Conservation (phyloP, 129 eudicot genomes). For the sunflower (Helianthus annuus) region DNA sequence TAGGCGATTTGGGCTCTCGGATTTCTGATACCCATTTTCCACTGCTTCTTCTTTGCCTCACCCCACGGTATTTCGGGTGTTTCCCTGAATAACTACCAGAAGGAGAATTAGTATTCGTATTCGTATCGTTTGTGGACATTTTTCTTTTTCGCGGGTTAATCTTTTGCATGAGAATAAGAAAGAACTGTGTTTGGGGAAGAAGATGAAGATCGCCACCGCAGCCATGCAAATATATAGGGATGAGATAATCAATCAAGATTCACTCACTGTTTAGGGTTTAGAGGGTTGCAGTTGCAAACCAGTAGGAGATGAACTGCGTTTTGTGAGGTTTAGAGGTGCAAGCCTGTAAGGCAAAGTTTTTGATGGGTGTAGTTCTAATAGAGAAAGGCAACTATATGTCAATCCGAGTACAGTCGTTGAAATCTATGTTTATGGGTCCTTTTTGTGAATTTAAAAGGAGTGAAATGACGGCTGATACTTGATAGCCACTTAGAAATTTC, state of each 20-base stretch:
- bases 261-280: conserved; percentile 6
- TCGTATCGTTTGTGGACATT: conserved; percentile 27
- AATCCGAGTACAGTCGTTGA: conserved; percentile 19
- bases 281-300: conserved; percentile 48
- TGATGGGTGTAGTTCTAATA: conserved; percentile 41
- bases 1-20: conserved; percentile 70
- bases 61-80: conserved; percentile 52
- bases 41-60: conserved; percentile 62
- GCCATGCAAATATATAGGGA: conserved; percentile 41
- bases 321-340: conserved; percentile 58
- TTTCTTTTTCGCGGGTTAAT: not conserved
- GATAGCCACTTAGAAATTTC: conserved; percentile 36
- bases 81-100: conserved; percentile 35
- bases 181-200: conserved; percentile 21
- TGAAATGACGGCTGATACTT: conserved; percentile 36
- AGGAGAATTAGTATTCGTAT: conserved; percentile 18
- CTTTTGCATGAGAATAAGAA: conserved; percentile 20
- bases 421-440: conserved; percentile 30
- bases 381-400: conserved; percentile 24
- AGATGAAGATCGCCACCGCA: conserved; percentile 20
- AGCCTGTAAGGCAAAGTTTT: conserved; percentile 60
- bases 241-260: not conserved
- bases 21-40: conserved; percentile 86
- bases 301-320: conserved; percentile 53
- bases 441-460: conserved; percentile 24